Evolutionary conservation across 176 grass and related monocot genomes (phyloP).

Genomic region (Guadua angustifolia): DNA sequence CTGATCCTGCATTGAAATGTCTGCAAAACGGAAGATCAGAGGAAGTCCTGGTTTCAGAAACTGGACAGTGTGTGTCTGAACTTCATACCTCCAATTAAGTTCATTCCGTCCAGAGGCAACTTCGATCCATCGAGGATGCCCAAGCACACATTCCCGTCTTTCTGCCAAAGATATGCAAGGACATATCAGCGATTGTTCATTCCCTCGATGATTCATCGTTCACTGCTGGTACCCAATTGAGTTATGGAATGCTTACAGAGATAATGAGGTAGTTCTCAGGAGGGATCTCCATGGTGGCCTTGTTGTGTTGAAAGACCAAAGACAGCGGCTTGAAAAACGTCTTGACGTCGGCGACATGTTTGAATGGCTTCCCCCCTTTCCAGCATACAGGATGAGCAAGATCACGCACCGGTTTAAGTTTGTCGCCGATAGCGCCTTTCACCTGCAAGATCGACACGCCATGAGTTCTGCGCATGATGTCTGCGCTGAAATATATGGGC

Average conservation of each 20-base stretch:
- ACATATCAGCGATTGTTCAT: slow-evolving; percentile 19
- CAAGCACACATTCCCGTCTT: slow-evolving; percentile 69
- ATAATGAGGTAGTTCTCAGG: slow-evolving; percentile 82
- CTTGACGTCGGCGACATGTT: slow-evolving; percentile 60
- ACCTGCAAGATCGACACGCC: slow-evolving; percentile 48
- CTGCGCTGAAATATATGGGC: slow-evolving; percentile 11
- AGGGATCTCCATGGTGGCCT: slow-evolving; percentile 61
- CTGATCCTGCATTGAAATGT: slow-evolving; percentile 74
- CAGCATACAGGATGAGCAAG: slow-evolving; percentile 60
- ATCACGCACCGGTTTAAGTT: slow-evolving; percentile 48
- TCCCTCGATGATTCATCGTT: not conserved
- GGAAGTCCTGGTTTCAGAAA: not conserved
- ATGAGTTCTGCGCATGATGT: slow-evolving; percentile 18
- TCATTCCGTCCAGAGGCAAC: slow-evolving; percentile 37
- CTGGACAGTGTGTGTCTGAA: not conserved
- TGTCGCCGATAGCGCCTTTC: slow-evolving; percentile 39
- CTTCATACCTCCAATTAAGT: slow-evolving; percentile 71
- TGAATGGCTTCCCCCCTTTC: slow-evolving; percentile 64
- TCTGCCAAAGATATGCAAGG: slow-evolving; percentile 46
- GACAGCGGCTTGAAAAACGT: slow-evolving; percentile 62
- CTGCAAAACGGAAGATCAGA: slow-evolving; percentile 38
- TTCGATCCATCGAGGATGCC: slow-evolving; percentile 77
- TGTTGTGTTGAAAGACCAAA: slow-evolving; percentile 59
- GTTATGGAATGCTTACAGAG: slow-evolving; percentile 54
- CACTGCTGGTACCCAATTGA: slow-evolving; percentile 6